Conservation (phyloP, 306 rosid genomes). For the Boehmeria nivea region DNA sequence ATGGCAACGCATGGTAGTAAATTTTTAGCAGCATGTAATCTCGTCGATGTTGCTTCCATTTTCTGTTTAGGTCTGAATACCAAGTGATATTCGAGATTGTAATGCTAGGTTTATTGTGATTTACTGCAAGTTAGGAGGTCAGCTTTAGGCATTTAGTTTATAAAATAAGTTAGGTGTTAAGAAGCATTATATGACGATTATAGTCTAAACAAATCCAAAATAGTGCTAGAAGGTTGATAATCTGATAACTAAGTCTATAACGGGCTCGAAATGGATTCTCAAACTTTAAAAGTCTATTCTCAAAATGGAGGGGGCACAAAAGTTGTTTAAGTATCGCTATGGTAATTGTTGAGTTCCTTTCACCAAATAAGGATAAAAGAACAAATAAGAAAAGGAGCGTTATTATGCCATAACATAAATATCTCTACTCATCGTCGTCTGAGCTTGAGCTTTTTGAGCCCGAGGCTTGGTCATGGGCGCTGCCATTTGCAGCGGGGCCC, state of each 20-base stretch:
- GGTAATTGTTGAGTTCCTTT: slow-evolving; percentile 17
- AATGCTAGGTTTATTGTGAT: too few relatives aligned
- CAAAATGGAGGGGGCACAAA: too few relatives aligned
- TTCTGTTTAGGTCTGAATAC: neutral
- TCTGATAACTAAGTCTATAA: too few relatives aligned
- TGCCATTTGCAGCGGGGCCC: slow-evolving; percentile 41
- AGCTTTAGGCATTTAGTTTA: too few relatives aligned
- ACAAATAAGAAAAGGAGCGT: slow-evolving; percentile 1
- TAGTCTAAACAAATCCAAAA: too few relatives aligned
- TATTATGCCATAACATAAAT: too few relatives aligned
- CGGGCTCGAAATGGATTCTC: neutral
- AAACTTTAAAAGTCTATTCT: slow-evolving; percentile 6
- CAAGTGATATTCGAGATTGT: too few relatives aligned
- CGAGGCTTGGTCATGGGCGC: slow-evolving; percentile 11
- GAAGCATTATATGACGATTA: too few relatives aligned
- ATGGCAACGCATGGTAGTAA: neutral
- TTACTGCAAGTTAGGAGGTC: too few relatives aligned
- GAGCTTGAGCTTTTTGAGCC: slow-evolving; percentile 38
- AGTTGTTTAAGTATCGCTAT: too few relatives aligned
- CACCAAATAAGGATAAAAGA: slow-evolving; percentile 8
- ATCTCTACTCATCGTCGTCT: slow-evolving; percentile 33
- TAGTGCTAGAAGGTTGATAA: too few relatives aligned
- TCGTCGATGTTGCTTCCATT: neutral
- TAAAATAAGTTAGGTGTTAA: too few relatives aligned
- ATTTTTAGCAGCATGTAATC: neutral